Base-by-base conservation (phyloP, 352 stramenopile species). In the Peronospora destructor region DNA sequence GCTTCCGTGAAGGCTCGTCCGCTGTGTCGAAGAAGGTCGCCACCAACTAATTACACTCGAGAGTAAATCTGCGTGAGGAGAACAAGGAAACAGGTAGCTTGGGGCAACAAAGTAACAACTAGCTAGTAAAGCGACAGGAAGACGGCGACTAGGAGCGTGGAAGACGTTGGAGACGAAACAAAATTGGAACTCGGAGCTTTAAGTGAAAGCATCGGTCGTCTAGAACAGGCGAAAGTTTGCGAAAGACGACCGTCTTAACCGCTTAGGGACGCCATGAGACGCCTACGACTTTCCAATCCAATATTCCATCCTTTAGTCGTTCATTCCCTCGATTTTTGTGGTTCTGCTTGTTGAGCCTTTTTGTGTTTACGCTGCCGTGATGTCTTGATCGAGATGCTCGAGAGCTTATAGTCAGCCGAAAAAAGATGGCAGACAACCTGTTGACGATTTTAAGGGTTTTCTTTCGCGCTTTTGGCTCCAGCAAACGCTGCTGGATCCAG, bases 1-100 rank as follows among this genome's bases (percentile, higher is more conserved):
- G 96, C 67, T 99, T 99, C 94, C 87, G 94, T 82, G 95, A 99
- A 81, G 95, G 77, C 57, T 73, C 76, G 62, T 68, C 57, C 41
- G 80, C 83, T 53, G 73, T 89, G 57, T 93, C 83, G 50, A 93
- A 93, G 80, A 93, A 93, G 75, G 80, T 80, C 42, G 83, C 83
- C 61, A 91, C 79, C 69, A 93, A 93, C 79, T 93, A 91, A 87
- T 66, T 61, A 56, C 56, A 21, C 54, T 50, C 45, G 30, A 49
- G 19, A 36, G 45, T 19, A 43, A 19, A 34, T 33, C 13, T 33
- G 25, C 44, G 62, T 26, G 42, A 65, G 47, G 26, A 41, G 53
- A 61, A 64, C 49, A 56, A 40, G 45, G 48, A 14, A 51, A 55
- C 40, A 61, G 53, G 67, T 49, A 68, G 46, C 41, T 67, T 67